Evolutionary conservation across 176 grass and related monocot species (phyloP).

Genomic region (Alloteropsis semialata): DNA sequence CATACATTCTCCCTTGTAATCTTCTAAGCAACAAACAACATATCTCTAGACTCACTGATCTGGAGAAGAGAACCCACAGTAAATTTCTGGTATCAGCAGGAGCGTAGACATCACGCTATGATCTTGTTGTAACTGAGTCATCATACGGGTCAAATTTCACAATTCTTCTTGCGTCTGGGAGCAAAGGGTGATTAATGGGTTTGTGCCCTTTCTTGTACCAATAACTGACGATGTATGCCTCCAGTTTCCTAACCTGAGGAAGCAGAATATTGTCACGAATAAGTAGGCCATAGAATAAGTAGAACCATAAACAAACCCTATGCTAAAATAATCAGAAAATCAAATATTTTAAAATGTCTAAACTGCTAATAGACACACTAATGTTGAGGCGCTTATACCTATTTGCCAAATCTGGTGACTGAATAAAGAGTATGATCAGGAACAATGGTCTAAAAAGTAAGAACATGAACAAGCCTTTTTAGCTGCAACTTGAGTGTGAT

Average conservation of each 20-base stretch:
- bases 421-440: neutral
- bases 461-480: neutral
- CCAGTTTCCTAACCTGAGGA: conserved; percentile 64
- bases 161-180: conserved; percentile 41
- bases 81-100: neutral
- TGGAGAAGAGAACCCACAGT: neutral
- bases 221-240: conserved; percentile 41
- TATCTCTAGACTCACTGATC: neutral
- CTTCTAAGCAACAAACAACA: neutral
- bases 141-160: conserved; percentile 49
- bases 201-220: conserved; percentile 56
- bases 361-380: neutral
- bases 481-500: neutral
- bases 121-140: conserved; percentile 11
- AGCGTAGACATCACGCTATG: conserved; percentile 15
- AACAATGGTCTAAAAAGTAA: conserved; percentile 10
- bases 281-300: conserved; percentile 4
- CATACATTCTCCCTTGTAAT: conserved; percentile 13
- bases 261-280: conserved; percentile 17
- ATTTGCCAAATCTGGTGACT: neutral
- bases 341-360: neutral
- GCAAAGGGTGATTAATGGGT: conserved; percentile 46
- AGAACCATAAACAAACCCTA: neutral
- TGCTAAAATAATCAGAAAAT: neutral
- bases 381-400: neutral